Evolutionary conservation across 164 flowering plant species (phyloP), one percentile per base, ranked within the genome.

Genomic region (Stephania yunnanensis): DNA sequence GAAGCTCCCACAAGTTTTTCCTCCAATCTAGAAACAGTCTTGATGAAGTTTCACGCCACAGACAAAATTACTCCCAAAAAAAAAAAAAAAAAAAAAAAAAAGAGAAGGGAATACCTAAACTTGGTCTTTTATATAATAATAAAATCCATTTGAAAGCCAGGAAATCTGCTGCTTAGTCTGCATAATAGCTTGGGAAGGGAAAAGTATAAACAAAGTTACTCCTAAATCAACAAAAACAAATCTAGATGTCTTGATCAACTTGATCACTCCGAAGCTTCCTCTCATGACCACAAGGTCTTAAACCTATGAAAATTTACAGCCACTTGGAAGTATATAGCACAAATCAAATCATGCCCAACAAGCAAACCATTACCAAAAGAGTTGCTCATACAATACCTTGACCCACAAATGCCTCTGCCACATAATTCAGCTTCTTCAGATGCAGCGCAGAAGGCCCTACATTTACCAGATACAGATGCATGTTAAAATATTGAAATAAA

Each of bases 371-470:
- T 75, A 73, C 52, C 78, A 74, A 63, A 78, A 67, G 67, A 29
- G 46, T 75, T 65, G 75, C 80, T 71, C 17, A 68, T 68, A 74
- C 75, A 64, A 73, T 70, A 71, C 82, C 78, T 71, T 71, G 53
- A 30, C 76, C 29, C 66, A 19, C 71, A 46, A 70, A 73, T 30
- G 75, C 61, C 74, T 19, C 73, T 17, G 64, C 36, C 31, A 75
- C 72, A 36, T 36, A 36, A 36, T 36, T 36, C 42, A 36, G 42
- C 42, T 36, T 36, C 42, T 36, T 2, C n/a, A 45, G 50, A 53
- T 6, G 65, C 79, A 73, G 75, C 78, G 69, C 80, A 73, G 31
- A 65, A 46, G 61, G 70, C 73, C 82, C 79, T 82, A 55, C 66
- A 61, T 61, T n/a, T 36, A 17, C n/a, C 65, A 61, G 66, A 61